Percentiles rank a stretch among this genome's conserved stretches.
phyloP scores from a whole-genome alignment of 2,329 filamentous ascomycete genomes.

The Camillea tinctor region DNA sequence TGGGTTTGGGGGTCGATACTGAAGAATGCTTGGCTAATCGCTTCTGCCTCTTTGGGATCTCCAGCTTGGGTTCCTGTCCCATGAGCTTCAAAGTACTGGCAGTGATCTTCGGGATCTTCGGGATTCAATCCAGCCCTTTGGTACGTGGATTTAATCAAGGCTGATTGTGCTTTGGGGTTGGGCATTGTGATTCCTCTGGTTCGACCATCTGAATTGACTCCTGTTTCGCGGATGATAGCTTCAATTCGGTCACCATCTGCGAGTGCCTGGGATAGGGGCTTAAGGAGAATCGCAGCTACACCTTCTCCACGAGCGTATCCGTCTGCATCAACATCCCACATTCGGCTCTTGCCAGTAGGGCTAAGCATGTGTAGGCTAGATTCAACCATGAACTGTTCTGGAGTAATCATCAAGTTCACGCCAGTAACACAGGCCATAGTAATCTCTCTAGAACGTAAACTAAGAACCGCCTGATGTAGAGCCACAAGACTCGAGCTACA shows the following conservation, averaged over 20 bases:
- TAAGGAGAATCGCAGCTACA: conserved; percentile 49
- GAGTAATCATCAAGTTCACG: conserved; percentile 42
- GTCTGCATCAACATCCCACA: conserved; percentile 50
- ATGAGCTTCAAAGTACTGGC: conserved; percentile 49
- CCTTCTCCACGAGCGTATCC: conserved; percentile 62
- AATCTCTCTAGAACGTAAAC: conserved; percentile 40
- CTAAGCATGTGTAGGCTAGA: conserved; percentile 45
- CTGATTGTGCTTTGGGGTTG: conserved; percentile 42
- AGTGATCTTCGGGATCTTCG: conserved; percentile 31
- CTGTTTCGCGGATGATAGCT: conserved; percentile 47
- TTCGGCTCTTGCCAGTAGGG: conserved; percentile 42
- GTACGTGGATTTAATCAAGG: conserved; percentile 46
- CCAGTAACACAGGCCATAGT: conserved; percentile 43
- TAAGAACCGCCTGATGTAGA: conserved; percentile 39
- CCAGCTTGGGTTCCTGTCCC: conserved; percentile 41
- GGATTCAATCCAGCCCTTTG: conserved; percentile 40
- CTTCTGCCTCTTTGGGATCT: conserved; percentile 43
- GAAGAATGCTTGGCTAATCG: conserved; percentile 44
- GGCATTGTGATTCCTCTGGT: conserved; percentile 57
- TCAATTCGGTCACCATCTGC: conserved; percentile 47
- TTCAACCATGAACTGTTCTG: conserved; percentile 43
- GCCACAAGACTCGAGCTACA: conserved; percentile 41
- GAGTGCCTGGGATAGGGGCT: conserved; percentile 49
- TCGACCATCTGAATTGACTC: conserved; percentile 49
- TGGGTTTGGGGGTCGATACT: conserved; percentile 2